Conservation (phyloP, 83 land plant species). For the Diphasiastrum complanatum region DNA sequence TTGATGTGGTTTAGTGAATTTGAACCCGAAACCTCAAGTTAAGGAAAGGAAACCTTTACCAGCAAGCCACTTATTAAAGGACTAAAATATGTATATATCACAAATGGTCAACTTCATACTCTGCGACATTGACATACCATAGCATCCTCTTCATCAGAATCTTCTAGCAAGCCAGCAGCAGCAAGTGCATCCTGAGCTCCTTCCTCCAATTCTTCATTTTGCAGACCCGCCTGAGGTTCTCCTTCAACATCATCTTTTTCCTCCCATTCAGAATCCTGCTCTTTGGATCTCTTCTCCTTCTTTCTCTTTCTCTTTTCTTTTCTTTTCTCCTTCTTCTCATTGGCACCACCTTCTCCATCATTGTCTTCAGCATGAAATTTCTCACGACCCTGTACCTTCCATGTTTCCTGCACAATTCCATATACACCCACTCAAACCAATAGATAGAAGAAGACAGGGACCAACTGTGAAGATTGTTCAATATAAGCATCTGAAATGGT, state of each 20-base stretch:
- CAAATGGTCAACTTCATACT: not conserved
- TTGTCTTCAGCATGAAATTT: constrained; percentile 16
- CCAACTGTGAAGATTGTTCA: not conserved
- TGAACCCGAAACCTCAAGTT: too few species aligned
- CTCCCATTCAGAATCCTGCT: constrained; percentile 19
- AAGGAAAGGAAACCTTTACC: too few species aligned
- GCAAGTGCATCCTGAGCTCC: constrained; percentile 26
- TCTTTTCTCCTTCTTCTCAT: constrained; percentile 19
- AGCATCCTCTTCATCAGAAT: constrained; percentile 17
- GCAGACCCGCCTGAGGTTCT: not conserved
- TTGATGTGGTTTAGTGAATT: too few species aligned
- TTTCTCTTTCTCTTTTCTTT: constrained; percentile 25
- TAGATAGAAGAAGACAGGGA: not conserved
- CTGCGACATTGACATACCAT: not conserved
- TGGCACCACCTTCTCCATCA: constrained; percentile 10
- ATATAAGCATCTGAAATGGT: too few species aligned
- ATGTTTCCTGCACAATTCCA: constrained; percentile 5
- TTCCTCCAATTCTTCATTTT: constrained; percentile 21
- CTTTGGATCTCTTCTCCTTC: constrained; percentile 20
- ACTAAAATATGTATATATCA: not conserved
- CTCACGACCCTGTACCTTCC: constrained; percentile 12
- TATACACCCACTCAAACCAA: not conserved
- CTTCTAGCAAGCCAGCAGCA: constrained; percentile 24
- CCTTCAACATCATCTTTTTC: constrained; percentile 13
- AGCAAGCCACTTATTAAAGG: not conserved